Evolutionary conservation across 306 rosid species (phyloP).

Genomic region (Castanea mollissima): DNA sequence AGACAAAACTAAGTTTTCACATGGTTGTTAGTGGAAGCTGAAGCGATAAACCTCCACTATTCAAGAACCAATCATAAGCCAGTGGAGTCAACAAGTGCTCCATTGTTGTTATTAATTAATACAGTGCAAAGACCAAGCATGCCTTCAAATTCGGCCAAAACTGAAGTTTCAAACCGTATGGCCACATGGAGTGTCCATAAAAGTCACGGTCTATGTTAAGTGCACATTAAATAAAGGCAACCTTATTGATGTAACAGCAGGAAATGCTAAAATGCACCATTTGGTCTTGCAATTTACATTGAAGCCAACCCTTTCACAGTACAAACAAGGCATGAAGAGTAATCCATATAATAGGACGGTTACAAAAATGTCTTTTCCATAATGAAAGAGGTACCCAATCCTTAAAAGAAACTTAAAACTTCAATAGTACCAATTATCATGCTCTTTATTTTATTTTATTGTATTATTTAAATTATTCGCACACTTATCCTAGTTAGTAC

Average conservation of each 20-base stretch:
- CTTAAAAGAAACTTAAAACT: neutral
- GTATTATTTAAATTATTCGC: no score
- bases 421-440: neutral
- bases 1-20: neutral
- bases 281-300: neutral
- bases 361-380: neutral
- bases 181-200: neutral
- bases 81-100: neutral
- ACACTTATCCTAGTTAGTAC: no score
- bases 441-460: neutral
- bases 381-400: neutral
- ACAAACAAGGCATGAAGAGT: neutral
- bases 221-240: neutral
- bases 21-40: neutral
- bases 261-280: neutral
- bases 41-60: neutral
- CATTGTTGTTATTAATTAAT: neutral
- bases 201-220: neutral
- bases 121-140: neutral
- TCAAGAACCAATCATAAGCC: neutral
- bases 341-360: neutral
- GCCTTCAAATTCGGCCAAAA: neutral
- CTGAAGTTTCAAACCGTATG: neutral
- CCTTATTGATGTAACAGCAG: neutral
- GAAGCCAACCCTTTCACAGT: neutral